phyloP scores from a whole-genome alignment of 2,329 filamentous ascomycete species.

The Endoconidiophora laricicola region DNA sequence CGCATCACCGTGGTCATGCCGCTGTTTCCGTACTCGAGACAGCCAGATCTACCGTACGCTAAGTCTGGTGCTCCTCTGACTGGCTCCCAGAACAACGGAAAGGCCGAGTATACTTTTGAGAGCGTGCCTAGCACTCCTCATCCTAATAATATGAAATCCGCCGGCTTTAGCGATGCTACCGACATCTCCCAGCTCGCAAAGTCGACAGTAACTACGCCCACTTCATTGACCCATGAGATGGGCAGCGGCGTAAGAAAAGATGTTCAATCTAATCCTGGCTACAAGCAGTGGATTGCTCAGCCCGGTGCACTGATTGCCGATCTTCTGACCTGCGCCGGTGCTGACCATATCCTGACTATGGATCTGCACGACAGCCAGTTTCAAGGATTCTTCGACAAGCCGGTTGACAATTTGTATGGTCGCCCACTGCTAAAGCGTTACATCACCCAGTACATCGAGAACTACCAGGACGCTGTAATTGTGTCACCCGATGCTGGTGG shows the following conservation, averaged over 20 bases:
- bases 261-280: constrained; percentile 71
- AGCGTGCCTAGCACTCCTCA: constrained; percentile 77
- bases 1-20: constrained; percentile 87
- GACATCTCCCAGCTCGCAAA: constrained; percentile 55
- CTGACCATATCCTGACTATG: constrained; percentile 93
- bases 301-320: constrained; percentile 90
- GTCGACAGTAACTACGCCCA: constrained; percentile 42
- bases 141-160: constrained; percentile 50
- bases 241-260: constrained; percentile 23
- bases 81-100: constrained; percentile 36
- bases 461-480: constrained; percentile 74
- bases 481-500: constrained; percentile 94
- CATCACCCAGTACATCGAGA: constrained; percentile 65
- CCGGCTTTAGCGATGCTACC: constrained; percentile 47
- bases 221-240: constrained; percentile 23
- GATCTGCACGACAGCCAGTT: constrained; percentile 89
- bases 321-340: constrained; percentile 83
- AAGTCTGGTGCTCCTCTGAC: constrained; percentile 80
- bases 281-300: constrained; percentile 97
- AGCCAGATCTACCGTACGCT: constrained; percentile 93
- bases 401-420: constrained; percentile 92
- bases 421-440: constrained; percentile 55
- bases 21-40: constrained; percentile 89
- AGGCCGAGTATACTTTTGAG: constrained; percentile 67
- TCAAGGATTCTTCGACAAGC: constrained; percentile 95